phyloP scores from a whole-genome alignment of 2,329 filamentous ascomycete species.

The Clonostachys byssicola region DNA sequence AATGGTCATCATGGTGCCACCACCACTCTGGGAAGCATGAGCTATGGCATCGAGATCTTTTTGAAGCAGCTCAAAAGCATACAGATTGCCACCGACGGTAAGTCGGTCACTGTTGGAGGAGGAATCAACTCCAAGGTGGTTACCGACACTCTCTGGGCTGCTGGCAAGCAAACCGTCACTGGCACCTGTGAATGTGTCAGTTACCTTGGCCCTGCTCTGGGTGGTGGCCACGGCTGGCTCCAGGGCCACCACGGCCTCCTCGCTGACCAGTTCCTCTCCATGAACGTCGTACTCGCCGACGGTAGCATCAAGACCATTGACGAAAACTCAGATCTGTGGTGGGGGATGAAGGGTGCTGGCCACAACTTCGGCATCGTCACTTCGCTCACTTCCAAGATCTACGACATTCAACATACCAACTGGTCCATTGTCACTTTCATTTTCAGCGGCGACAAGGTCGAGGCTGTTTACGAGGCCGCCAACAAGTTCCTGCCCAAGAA shows the following conservation, averaged over 20 bases:
- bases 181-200: constrained; percentile 50
- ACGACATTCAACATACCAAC: constrained; percentile 29
- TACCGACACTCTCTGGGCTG: constrained; percentile 41
- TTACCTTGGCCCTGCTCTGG: constrained; percentile 43
- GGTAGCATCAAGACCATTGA: constrained; percentile 33
- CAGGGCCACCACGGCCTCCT: constrained; percentile 49
- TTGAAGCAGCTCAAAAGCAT: constrained; percentile 37
- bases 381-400: constrained; percentile 40
- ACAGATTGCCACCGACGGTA: constrained; percentile 30
- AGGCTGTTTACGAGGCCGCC: constrained; percentile 36
- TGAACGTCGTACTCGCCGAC: constrained; percentile 46
- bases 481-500: constrained; percentile 38
- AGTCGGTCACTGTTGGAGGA: constrained; percentile 42
- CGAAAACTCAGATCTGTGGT: constrained; percentile 46
- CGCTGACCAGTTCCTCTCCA: constrained; percentile 45
- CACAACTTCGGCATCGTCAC: constrained; percentile 59
- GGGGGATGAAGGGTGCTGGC: constrained; percentile 53
- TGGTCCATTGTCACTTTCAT: constrained; percentile 39
- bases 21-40: constrained; percentile 41
- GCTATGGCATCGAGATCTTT: constrained; percentile 45
- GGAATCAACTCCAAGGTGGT: constrained; percentile 40
- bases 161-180: constrained; percentile 46
- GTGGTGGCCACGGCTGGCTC: constrained; percentile 52
- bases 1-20: constrained; percentile 48
- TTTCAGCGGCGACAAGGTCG: constrained; percentile 43